Base-by-base conservation (phyloP, 1,284 basidiomycete species). In the Trichosporon ovoides region DNA sequence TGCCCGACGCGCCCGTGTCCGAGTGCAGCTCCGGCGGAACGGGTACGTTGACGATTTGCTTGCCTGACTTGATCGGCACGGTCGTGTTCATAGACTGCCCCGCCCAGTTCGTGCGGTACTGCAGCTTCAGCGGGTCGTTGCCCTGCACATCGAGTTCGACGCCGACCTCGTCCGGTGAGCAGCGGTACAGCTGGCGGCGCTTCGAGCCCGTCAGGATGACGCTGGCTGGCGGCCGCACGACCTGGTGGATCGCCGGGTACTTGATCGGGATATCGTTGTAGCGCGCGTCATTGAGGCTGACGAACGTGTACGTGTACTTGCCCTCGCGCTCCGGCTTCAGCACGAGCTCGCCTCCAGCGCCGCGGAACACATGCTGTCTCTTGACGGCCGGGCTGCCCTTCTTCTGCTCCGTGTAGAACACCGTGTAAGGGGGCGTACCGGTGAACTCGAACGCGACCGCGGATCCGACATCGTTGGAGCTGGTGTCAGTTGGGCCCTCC, bases 381-480 rank as follows among this genome's bases (percentile, higher is more conserved):
- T 69, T 66, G 66, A 86, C 80, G 7, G 84, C 76, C 5, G 81
- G 77, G 66, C 87, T 84, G 28, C 85, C 82, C 73, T 90, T 84
- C 53, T 86, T 83, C 72, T 89, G 85, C 66, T 86, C 83, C 33
- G 81, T 83, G 78, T 93, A 92, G 72, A 85, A 85, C 7, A 94
- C 83, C 50, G 82, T 81, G 82, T 97, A 98, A 1, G 95, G 95
- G 34, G 93, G 88, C 1, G 85, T 88, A 19, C 95, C 95, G 40
- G 87, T 89, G 46, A 98, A 82, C 52, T 93, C 84, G 48, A 97
- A 85, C 13, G 87, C 85, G 6, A 90, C 91, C 24, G 87, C 87
- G 52, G 95, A 88, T 10, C 95, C 95, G 24, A 90, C 93, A 65
- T 97, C 92, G 13, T 93, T 91, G 35, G 91, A 92, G 73, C 43